These are phyloP conservation scores for Hanseniaspora taiwanica DNA, from an alignment of 805 yeast species.

Conservation along the genomic window DNA sequence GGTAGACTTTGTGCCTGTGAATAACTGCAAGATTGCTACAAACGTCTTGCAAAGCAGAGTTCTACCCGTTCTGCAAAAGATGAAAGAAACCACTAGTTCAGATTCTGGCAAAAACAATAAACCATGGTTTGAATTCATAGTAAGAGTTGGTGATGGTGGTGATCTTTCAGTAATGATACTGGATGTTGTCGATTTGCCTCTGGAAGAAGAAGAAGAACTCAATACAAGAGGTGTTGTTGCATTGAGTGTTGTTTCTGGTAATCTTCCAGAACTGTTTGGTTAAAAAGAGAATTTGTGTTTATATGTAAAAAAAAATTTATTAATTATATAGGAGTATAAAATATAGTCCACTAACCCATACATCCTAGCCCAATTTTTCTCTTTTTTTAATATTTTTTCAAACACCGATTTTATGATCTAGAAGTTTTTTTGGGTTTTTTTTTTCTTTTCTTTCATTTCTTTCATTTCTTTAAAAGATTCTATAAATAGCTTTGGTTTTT, in stretches of 20 bases:
- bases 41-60: conserved; percentile 9
- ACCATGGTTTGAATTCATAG: conserved; percentile 24
- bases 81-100: too few species aligned
- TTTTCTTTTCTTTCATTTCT: too few species aligned
- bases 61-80: conserved; percentile 13
- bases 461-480: too few species aligned
- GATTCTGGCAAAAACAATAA: background rate
- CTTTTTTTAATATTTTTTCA: too few species aligned
- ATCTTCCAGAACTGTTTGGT: conserved; percentile 21
- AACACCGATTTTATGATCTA: too few species aligned
- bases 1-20: conserved; percentile 18
- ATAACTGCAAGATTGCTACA: conserved; percentile 16
- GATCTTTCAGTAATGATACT: conserved; percentile 22
- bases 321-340: too few species aligned
- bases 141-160: conserved; percentile 22
- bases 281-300: too few species aligned
- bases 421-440: too few species aligned
- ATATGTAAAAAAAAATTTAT: too few species aligned
- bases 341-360: too few species aligned
- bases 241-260: conserved; percentile 16
- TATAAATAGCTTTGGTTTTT: too few species aligned
- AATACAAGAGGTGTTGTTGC: conserved; percentile 23
- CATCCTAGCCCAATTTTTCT: too few species aligned
- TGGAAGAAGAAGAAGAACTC: conserved; percentile 17
- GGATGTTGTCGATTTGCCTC: conserved; percentile 20